Evolutionary conservation across 805 yeast genomes (phyloP).

Genomic region (Isabelozyma rhagii): DNA sequence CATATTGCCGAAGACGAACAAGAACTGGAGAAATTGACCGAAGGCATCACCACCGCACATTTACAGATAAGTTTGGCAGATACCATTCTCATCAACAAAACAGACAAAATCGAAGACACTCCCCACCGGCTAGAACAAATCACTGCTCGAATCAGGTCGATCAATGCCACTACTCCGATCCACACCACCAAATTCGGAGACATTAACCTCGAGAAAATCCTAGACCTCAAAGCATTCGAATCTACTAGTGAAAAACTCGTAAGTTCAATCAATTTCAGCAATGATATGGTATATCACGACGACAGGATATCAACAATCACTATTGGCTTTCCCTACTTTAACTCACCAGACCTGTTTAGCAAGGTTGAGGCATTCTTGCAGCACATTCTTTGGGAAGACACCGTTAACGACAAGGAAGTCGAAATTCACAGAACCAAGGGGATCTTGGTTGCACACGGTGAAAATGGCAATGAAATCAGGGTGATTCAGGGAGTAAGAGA

Average conservation of each 20-base stretch:
- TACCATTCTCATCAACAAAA: conserved; percentile 72
- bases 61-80: conserved; percentile 91
- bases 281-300: conserved; percentile 30
- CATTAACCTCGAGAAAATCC: conserved; percentile 58
- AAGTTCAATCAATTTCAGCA: conserved; percentile 10
- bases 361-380: conserved; percentile 65
- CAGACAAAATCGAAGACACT: conserved; percentile 45
- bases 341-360: conserved; percentile 31
- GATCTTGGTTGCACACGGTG: conserved; percentile 42
- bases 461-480: conserved; percentile 34
- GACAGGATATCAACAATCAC: conserved; percentile 34
- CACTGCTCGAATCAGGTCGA: conserved; percentile 39
- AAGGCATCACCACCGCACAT: conserved; percentile 75
- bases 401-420: conserved; percentile 36
- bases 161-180: conserved; percentile 70
- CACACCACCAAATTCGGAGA: conserved; percentile 72
- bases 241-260: conserved; percentile 18
- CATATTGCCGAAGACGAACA: conserved; percentile 30
- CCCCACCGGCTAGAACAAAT: conserved; percentile 26
- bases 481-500: conserved; percentile 92
- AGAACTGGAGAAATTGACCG: conserved; percentile 28
- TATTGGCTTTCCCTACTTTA: conserved; percentile 44
- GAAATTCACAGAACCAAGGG: conserved; percentile 89
- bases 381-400: conserved; percentile 68
- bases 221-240: conserved; percentile 80